These are phyloP conservation scores for Tolypocladium ovalisporum DNA, from an alignment of 2,329 filamentous ascomycete species.

Conservation along the genomic window DNA sequence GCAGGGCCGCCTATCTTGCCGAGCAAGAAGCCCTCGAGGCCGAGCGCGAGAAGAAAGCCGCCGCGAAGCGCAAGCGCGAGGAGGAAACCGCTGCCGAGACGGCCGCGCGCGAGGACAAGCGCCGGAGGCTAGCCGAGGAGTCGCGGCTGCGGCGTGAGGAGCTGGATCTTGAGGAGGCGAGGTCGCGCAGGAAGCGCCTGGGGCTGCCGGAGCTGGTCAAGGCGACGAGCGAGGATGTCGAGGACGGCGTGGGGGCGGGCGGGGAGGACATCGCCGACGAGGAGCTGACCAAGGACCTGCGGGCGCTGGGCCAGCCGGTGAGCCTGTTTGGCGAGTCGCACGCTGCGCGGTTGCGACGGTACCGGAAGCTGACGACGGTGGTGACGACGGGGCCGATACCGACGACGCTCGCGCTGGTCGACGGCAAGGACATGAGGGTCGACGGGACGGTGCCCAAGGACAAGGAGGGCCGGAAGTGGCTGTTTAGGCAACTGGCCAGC, in stretches of 20 bases:
- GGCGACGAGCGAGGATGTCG: conserved; percentile 27
- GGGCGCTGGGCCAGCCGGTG: conserved; percentile 62
- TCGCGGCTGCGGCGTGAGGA: conserved; percentile 59
- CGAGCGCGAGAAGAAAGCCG: conserved; percentile 57
- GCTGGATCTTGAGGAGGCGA: conserved; percentile 63
- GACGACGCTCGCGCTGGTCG: conserved; percentile 68
- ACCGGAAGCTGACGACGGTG: conserved; percentile 51
- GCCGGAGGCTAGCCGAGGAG: conserved; percentile 69
- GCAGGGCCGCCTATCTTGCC: conserved; percentile 67
- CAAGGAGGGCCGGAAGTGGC: conserved; percentile 52
- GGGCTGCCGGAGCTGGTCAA: conserved; percentile 64
- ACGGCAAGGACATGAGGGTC: conserved; percentile 85
- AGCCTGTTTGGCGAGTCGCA: conserved; percentile 75
- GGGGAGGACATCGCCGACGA: conserved; percentile 59
- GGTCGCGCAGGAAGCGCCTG: conserved; percentile 59
- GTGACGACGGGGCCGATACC: conserved; percentile 72
- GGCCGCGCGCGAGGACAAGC: conserved; percentile 69
- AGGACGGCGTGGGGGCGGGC: conserved; percentile 30
- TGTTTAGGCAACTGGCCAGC: conserved; percentile 80
- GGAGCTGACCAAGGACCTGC: conserved; percentile 56
- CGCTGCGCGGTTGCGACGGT: conserved; percentile 56
- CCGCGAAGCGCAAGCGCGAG: conserved; percentile 78
- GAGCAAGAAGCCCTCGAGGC: conserved; percentile 68
- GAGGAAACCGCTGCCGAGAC: conserved; percentile 69
- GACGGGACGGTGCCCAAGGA: conserved; percentile 51